Evolutionary conservation across 148 eudicot species (phyloP).

Genomic region (Vaccinium myrtillus): DNA sequence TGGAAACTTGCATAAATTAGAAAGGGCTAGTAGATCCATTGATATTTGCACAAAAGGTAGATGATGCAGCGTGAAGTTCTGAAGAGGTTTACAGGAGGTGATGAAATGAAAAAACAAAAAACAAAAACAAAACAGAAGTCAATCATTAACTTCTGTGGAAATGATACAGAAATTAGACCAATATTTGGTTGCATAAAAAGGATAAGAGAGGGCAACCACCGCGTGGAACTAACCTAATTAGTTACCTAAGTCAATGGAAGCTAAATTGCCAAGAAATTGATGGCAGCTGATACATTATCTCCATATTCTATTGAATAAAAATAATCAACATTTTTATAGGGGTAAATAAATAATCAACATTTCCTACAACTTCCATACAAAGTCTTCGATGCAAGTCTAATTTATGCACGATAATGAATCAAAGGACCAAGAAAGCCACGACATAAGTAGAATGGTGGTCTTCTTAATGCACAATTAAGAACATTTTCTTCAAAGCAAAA

Average conservation of each 20-base stretch:
- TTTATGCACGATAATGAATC: neutral
- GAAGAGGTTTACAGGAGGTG: neutral
- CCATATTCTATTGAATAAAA: neutral
- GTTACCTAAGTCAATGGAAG: neutral
- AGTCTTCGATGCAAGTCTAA: neutral
- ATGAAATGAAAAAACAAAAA: neutral
- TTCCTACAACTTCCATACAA: neutral
- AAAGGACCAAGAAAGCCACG: neutral
- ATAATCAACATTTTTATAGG: neutral
- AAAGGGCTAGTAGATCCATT: neutral
- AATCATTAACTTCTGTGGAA: neutral
- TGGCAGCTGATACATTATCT: neutral
- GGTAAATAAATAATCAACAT: neutral
- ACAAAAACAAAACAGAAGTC: neutral
- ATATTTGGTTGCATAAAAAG: neutral
- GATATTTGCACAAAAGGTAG: neutral
- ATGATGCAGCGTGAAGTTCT: neutral
- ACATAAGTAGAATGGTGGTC: neutral
- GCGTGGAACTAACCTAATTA: neutral
- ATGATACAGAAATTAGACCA: neutral
- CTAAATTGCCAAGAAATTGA: neutral
- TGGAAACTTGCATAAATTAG: neutral
- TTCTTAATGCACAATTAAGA: neutral
- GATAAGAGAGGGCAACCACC: neutral
- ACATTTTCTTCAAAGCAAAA: neutral